A percentile compares a stretch with the other conserved stretches of the same genome.
These are phyloP conservation scores for Blastobotrys robertii DNA, from an alignment of 805 yeast species.

Conservation along the genomic window DNA sequence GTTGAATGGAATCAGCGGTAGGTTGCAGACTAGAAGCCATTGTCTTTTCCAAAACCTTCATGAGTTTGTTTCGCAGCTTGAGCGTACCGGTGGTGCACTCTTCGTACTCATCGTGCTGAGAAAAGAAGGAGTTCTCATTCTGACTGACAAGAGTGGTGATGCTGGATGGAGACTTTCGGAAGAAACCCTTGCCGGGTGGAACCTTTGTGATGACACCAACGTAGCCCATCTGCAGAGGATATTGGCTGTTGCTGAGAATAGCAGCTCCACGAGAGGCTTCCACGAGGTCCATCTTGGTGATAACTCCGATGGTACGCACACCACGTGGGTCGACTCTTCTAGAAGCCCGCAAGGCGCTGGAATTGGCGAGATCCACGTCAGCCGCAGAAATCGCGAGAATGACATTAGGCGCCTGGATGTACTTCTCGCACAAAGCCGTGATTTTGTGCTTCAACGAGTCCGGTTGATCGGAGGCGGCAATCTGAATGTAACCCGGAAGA, in stretches of 20 bases:
- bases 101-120: slow-evolving; percentile 49
- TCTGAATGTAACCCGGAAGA: slow-evolving; percentile 94
- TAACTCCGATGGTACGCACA: slow-evolving; percentile 91
- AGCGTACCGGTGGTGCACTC: slow-evolving; percentile 72
- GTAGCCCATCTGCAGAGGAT: slow-evolving; percentile 92
- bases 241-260: slow-evolving; percentile 64
- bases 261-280: slow-evolving; percentile 62
- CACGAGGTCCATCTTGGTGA: slow-evolving; percentile 87
- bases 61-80: slow-evolving; percentile 65
- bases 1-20: slow-evolving; percentile 74
- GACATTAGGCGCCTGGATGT: slow-evolving; percentile 84
- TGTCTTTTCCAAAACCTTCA: slow-evolving; percentile 77
- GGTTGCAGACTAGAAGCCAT: slow-evolving; percentile 88
- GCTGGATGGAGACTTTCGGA: slow-evolving; percentile 41
- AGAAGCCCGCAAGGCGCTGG: slow-evolving; percentile 87
- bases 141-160: slow-evolving; percentile 39
- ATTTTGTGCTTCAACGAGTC: slow-evolving; percentile 69
- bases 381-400: slow-evolving; percentile 95
- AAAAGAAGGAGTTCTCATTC: slow-evolving; percentile 51
- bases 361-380: slow-evolving; percentile 94
- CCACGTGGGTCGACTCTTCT: slow-evolving; percentile 87
- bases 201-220: slow-evolving; percentile 94
- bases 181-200: slow-evolving; percentile 41
- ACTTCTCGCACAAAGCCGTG: slow-evolving; percentile 69
- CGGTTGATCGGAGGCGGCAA: slow-evolving; percentile 96